phyloP scores from a whole-genome alignment of 202 grass and related monocot species.

The Setaria viridis region DNA sequence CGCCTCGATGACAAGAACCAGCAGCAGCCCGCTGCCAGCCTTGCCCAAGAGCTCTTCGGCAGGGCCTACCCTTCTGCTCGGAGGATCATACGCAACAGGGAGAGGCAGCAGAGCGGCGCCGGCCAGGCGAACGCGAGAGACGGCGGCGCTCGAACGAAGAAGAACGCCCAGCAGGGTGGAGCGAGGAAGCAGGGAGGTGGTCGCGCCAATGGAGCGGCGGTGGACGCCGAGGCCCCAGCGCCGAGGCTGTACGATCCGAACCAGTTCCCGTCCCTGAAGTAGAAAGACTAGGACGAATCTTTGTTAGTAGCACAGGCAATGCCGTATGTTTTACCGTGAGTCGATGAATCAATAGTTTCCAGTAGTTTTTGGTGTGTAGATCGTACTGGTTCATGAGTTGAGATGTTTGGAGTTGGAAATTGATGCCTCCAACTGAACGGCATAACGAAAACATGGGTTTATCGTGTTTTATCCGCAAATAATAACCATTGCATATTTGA shows the following conservation, averaged over 20 bases:
- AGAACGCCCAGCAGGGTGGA: background rate
- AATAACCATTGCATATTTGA: no score
- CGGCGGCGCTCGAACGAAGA: background rate
- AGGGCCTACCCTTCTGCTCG: slow-evolving; percentile 7
- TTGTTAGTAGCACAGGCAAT: no score
- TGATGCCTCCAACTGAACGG: no score
- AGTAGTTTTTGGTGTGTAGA: no score
- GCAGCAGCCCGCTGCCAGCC: background rate
- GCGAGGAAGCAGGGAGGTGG: background rate
- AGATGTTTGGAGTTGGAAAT: no score
- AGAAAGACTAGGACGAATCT: background rate
- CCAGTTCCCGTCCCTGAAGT: slow-evolving; percentile 25
- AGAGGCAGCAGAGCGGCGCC: background rate
- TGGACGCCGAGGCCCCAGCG: background rate
- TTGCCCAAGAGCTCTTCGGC: slow-evolving; percentile 1
- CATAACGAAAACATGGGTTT: no score
- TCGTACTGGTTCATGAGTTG: no score
- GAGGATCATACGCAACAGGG: background rate
- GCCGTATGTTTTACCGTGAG: no score
- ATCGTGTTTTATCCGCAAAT: no score
- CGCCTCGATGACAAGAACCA: background rate
- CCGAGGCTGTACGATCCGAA: background rate
- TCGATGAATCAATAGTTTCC: no score
- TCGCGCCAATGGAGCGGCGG: background rate
- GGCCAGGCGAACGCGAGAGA: background rate